phyloP scores from a whole-genome alignment of 371 early-diverging fungal genomes.

The Dentiscutata heterogama region DNA sequence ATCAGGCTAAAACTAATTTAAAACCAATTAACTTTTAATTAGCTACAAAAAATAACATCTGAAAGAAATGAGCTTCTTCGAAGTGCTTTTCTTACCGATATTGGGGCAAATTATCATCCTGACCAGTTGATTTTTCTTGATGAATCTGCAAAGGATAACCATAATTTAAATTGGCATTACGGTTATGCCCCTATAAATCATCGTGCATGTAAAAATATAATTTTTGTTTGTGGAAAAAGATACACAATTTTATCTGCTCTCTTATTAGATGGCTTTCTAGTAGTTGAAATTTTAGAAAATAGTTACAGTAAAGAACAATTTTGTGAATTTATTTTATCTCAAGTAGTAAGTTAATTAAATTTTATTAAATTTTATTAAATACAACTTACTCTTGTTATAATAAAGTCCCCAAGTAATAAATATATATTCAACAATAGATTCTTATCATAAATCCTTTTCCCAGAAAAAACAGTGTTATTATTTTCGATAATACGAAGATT shows the following conservation, averaged over 20 bases:
- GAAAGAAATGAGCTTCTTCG: not conserved
- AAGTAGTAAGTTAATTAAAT: conserved; percentile 8
- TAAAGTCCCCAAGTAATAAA: not conserved
- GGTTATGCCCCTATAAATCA: not conserved
- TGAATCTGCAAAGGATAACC: conserved; percentile 3
- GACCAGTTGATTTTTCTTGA: conserved; percentile 33
- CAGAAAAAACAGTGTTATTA: not conserved
- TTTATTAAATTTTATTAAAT: not conserved
- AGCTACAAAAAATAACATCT: not conserved
- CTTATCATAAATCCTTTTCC: conserved; percentile 12
- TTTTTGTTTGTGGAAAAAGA: conserved; percentile 25
- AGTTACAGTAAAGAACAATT: conserved; percentile 4
- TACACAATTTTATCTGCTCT: conserved; percentile 20
- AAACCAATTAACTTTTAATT: not conserved
- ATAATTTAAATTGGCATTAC: not conserved
- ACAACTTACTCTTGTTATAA: not conserved
- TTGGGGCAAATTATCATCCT: not conserved
- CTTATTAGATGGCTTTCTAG: conserved; percentile 4
- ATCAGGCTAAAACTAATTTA: not conserved
- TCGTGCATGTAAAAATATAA: not conserved
- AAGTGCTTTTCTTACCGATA: not conserved
- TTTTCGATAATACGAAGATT: conserved; percentile 10
- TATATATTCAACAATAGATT: not conserved
- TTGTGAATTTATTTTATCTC: conserved; percentile 19
- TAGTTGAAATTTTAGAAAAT: conserved; percentile 8